A percentile compares a stretch with the other conserved stretches of the same genome.
Evolutionary conservation across 2,329 filamentous ascomycete species (phyloP).

Genomic region (Fusarium sp.): DNA sequence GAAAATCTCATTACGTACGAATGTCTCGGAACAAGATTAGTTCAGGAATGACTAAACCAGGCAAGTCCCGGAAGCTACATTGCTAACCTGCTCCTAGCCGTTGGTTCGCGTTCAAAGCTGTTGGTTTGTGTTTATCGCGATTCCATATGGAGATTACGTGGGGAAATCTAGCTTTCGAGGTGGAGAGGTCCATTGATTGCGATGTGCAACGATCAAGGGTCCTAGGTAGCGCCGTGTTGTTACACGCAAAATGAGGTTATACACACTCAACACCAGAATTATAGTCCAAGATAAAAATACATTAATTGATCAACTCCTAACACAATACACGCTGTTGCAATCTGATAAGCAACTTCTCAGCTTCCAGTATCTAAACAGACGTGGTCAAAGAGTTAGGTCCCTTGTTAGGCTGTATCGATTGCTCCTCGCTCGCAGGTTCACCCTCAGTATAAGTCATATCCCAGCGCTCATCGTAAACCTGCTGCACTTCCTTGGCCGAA

Average conservation of each 20-base stretch:
- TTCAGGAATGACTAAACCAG: not conserved
- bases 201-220: no score
- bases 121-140: not conserved
- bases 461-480: slow-evolving; percentile 52
- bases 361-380: slow-evolving; percentile 16
- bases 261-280: no score
- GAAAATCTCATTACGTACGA: slow-evolving; percentile 15
- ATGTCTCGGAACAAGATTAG: slow-evolving; percentile 17
- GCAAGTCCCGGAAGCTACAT: slow-evolving; percentile 9
- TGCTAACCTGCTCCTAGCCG: not conserved
- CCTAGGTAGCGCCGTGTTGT: no score
- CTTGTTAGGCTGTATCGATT: slow-evolving; percentile 27
- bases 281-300: no score
- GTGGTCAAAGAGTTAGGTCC: slow-evolving; percentile 23
- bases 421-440: slow-evolving; percentile 23
- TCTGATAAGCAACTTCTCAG: not conserved
- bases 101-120: not conserved
- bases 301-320: not conserved
- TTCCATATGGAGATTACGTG: no score
- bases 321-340: not conserved
- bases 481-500: slow-evolving; percentile 49
- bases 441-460: slow-evolving; percentile 47
- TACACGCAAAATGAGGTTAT: no score
- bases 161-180: no score
- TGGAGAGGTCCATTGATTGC: no score